phyloP scores from a whole-genome alignment of 2,329 filamentous ascomycete genomes.

The Neofusicoccum kwambonambiense region DNA sequence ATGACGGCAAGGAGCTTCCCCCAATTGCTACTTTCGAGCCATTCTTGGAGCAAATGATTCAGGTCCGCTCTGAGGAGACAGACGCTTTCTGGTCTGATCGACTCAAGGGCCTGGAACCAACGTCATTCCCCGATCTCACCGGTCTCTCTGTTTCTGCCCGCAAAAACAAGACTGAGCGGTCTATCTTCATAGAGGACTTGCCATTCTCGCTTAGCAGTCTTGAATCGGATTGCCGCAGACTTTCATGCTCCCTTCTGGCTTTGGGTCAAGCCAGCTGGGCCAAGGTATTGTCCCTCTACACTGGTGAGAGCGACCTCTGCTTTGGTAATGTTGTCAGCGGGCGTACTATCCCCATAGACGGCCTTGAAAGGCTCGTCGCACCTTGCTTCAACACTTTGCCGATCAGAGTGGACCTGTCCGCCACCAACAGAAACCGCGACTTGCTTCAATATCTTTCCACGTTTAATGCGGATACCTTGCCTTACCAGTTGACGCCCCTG shows the following conservation, averaged over 20 bases:
- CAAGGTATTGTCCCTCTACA: constrained; percentile 58
- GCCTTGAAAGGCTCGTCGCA: constrained; percentile 71
- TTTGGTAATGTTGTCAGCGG: constrained; percentile 87
- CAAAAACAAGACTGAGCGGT: constrained; percentile 13
- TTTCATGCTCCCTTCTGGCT: constrained; percentile 54
- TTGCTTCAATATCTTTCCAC: constrained; percentile 61
- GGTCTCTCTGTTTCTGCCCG: constrained; percentile 25
- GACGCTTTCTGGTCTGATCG: constrained; percentile 66
- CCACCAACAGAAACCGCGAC: constrained; percentile 51
- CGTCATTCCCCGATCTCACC: constrained; percentile 39
- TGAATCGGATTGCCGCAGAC: constrained; percentile 25
- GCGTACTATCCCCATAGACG: constrained; percentile 64
- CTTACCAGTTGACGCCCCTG: constrained; percentile 73
- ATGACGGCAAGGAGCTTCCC: constrained; percentile 49
- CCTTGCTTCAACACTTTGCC: constrained; percentile 93
- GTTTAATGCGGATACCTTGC: constrained; percentile 60
- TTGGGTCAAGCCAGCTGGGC: constrained; percentile 73
- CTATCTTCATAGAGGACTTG: constrained; percentile 30
- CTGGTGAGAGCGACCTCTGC: constrained; percentile 65
- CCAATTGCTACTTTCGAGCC: constrained; percentile 56
- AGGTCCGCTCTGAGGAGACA: constrained; percentile 47
- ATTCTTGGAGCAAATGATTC: constrained; percentile 63
- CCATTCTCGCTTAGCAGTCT: constrained; percentile 25
- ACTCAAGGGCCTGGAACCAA: constrained; percentile 53
- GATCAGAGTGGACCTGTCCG: constrained; percentile 57